phyloP scores from a whole-genome alignment of 306 rosid genomes.

The Cicer arietinum region DNA sequence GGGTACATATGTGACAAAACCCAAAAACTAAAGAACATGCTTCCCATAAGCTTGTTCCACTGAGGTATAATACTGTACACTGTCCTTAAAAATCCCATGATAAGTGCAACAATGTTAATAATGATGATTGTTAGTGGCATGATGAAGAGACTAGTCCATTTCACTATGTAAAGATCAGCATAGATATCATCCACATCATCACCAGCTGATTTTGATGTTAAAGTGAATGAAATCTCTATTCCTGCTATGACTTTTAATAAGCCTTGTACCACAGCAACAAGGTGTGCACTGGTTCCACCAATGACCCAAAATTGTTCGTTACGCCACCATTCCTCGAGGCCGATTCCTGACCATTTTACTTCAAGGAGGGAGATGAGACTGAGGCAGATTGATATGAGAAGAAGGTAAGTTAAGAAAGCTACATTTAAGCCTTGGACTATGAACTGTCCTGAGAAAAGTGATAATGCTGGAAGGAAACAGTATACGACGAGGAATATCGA shows the following conservation, averaged over 20 bases:
- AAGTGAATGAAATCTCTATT: slow-evolving; percentile 70
- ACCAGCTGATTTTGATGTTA: slow-evolving; percentile 65
- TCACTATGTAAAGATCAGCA: slow-evolving; percentile 78
- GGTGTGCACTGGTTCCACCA: slow-evolving; percentile 90
- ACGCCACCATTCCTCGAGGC: slow-evolving; percentile 85
- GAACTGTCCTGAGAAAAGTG: slow-evolving; percentile 75
- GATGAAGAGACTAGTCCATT: slow-evolving; percentile 83
- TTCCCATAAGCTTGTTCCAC: slow-evolving; percentile 74
- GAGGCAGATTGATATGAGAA: slow-evolving; percentile 60
- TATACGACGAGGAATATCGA: slow-evolving; percentile 69
- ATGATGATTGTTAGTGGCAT: slow-evolving; percentile 73
- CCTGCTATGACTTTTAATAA: slow-evolving; percentile 75
- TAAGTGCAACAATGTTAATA: slow-evolving; percentile 58
- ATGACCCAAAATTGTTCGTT: slow-evolving; percentile 90
- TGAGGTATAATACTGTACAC: slow-evolving; percentile 77
- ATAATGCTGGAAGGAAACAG: slow-evolving; percentile 80
- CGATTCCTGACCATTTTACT: slow-evolving; percentile 85
- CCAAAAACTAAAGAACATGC: slow-evolving; percentile 82
- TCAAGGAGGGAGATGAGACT: slow-evolving; percentile 74
- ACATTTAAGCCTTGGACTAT: slow-evolving; percentile 64
- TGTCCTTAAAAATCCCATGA: slow-evolving; percentile 71
- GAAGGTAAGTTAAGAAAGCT: slow-evolving; percentile 64
- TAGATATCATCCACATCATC: slow-evolving; percentile 68
- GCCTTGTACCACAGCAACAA: slow-evolving; percentile 79
- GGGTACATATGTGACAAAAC: slow-evolving; percentile 91